Percentiles rank a stretch among this genome's conserved stretches.
These are phyloP conservation scores for Erythrophleum fordii DNA, from an alignment of 306 rosid species.

Conservation along the genomic window DNA sequence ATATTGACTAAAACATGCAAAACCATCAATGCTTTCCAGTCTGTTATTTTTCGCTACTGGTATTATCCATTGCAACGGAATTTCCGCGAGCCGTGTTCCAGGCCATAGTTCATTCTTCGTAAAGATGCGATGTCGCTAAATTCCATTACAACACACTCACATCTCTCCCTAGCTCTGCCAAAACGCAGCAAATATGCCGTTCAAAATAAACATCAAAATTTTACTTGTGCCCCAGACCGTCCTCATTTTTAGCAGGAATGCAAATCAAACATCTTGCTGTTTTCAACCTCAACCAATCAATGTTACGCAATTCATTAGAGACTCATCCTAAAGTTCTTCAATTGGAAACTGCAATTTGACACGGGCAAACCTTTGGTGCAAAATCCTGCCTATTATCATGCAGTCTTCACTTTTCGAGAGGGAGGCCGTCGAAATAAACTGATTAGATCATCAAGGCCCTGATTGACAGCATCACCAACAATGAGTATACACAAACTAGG, in stretches of 20 bases:
- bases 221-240: conserved; percentile 10
- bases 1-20: not conserved
- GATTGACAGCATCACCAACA: conserved; percentile 38
- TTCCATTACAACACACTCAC: not conserved
- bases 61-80: not conserved
- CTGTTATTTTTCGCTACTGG: not conserved
- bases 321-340: conserved; percentile 41
- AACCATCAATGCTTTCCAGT: not conserved
- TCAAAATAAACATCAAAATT: conserved; percentile 45
- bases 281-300: conserved; percentile 37
- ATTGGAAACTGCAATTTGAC: conserved; percentile 21
- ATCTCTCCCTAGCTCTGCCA: conserved; percentile 1
- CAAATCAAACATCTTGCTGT: conserved; percentile 28
- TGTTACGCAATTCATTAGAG: conserved; percentile 28
- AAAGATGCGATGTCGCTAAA: not conserved
- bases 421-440: conserved; percentile 94
- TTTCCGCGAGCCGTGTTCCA: not conserved
- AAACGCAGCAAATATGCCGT: conserved; percentile 31
- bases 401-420: conserved; percentile 93
- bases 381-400: conserved; percentile 47
- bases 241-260: conserved; percentile 31
- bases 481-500: conserved; percentile 15
- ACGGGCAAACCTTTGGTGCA: conserved; percentile 27
- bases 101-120: not conserved
- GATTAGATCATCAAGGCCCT: conserved; percentile 98